phyloP scores from a whole-genome alignment of 1,139 yeast genomes.

The Yamadazyma dushanensis region DNA sequence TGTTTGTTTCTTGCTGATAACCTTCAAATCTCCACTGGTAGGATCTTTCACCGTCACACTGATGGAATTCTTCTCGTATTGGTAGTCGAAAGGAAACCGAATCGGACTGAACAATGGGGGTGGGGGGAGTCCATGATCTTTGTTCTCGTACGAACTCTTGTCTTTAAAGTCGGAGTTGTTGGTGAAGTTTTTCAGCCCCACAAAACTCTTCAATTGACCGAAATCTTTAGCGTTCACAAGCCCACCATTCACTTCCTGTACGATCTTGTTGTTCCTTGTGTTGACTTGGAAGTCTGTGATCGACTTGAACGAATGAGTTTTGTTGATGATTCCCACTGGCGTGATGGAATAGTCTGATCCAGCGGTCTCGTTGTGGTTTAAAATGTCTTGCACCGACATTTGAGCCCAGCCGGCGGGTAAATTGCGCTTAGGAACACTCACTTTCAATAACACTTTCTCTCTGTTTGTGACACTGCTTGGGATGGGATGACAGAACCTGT shows the following conservation, averaged over 20 bases:
- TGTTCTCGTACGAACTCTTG: constrained; percentile 29
- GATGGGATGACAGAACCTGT: constrained; percentile 83
- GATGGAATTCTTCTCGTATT: constrained; percentile 41
- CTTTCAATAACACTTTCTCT: constrained; percentile 68
- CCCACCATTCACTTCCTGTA: constrained; percentile 31
- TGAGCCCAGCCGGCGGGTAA: constrained; percentile 46
- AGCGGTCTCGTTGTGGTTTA: constrained; percentile 25
- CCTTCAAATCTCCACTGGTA: constrained; percentile 56
- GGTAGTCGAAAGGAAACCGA: constrained; percentile 69
- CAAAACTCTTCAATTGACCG: constrained; percentile 41
- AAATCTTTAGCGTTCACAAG: constrained; percentile 27
- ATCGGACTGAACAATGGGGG: constrained; percentile 83
- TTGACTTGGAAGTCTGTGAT: constrained; percentile 85
- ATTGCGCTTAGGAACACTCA: constrained; percentile 62
- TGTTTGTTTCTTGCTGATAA: constrained; percentile 37
- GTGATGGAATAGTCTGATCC: constrained; percentile 38
- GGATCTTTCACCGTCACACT: constrained; percentile 64
- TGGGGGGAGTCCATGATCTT: constrained; percentile 73
- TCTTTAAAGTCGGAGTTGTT: constrained; percentile 33
- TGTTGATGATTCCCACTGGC: constrained; percentile 70
- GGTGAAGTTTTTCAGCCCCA: constrained; percentile 38
- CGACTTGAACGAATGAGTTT: constrained; percentile 77
- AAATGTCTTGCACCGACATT: constrained; percentile 53
- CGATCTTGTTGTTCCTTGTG: constrained; percentile 56
- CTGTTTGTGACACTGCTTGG: constrained; percentile 49